Evolutionary conservation across 352 stramenopile species (phyloP), one percentile per base, ranked within the genome.

Genomic region (Globisporangium abappressorium): DNA sequence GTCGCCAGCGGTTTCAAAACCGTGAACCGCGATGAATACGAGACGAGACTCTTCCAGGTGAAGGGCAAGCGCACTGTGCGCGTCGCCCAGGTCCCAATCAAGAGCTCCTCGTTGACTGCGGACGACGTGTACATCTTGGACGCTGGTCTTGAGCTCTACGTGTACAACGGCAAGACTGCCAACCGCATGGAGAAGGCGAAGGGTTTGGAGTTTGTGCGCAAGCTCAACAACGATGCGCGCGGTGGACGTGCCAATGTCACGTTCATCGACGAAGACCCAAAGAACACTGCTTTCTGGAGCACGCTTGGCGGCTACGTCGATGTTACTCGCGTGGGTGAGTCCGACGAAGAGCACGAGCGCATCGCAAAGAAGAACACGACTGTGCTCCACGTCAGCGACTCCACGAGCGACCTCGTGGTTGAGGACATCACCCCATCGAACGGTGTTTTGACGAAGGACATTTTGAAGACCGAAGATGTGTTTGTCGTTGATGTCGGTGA

Each of bases 111-210:
- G 58, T 70, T 99, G 15, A 98, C 97, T 68, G 74, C 90, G 7
- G 92, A 97, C 66, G 96, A 99, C 76, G 93, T 95, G 1, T 99
- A 98, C 74, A 85, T 99, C 5, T 82, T 99, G 22, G 97, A 98
- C 73, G 80, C 75, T 3, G 95, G 92, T 3, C 74, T 93, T n/a
- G 87, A 97, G 69, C 81, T 99, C 15, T 99, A 95, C 76, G 73
- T 94, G 70, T 92, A 81, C 74, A 85, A 85, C 59, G 85, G 91
- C 51, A 80, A 89, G 61, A 75, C 83, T 0, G 85, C 84, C 26
- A 97, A 94, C 75, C 81, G 80, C 57, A 76, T 96, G 69, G 95
- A 98, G 75, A 98, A 97, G 71, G 84, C 83, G 46, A 98, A 98
- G 74, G 86, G 80, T 15, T 80, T 97, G 18, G 82, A 97, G 64